These are phyloP conservation scores for Saccharomyces hybrid DNA, from an alignment of 1,139 yeast species.

Conservation along the genomic window DNA sequence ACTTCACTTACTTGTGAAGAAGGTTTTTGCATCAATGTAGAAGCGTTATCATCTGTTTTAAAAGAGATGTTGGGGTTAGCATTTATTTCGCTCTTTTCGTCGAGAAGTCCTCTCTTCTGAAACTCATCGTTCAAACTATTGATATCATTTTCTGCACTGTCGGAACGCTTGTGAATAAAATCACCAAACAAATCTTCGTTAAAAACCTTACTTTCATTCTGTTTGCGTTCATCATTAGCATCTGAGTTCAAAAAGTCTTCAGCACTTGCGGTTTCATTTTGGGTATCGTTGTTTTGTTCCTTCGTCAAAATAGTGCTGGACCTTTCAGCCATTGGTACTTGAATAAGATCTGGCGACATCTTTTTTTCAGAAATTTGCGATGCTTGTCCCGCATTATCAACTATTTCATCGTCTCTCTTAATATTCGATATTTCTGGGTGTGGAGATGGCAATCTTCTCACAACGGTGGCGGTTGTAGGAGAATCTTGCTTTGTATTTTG, in stretches of 20 bases:
- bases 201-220: slow-evolving; percentile 17
- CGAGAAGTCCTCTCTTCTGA: not conserved
- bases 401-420: not conserved
- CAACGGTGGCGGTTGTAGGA: not conserved
- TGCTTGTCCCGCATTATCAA: not conserved
- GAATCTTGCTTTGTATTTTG: not conserved
- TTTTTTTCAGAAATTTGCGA: not conserved
- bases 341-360: not conserved
- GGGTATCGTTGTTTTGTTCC: not conserved
- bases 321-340: not conserved
- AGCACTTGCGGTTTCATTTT: not conserved
- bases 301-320: too few species aligned
- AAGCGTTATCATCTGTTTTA: not conserved
- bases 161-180: slow-evolving; percentile 7
- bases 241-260: not conserved
- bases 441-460: not conserved
- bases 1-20: not conserved
- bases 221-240: not conserved
- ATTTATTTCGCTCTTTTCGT: not conserved
- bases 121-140: not conserved
- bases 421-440: not conserved
- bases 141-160: not conserved
- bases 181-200: slow-evolving; percentile 28
- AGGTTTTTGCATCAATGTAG: not conserved
- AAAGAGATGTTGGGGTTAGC: not conserved